Percentiles rank a stretch among this genome's conserved stretches.
phyloP scores from a whole-genome alignment of 192 early-diverging fungal genomes.

The Diversispora eburnea region DNA sequence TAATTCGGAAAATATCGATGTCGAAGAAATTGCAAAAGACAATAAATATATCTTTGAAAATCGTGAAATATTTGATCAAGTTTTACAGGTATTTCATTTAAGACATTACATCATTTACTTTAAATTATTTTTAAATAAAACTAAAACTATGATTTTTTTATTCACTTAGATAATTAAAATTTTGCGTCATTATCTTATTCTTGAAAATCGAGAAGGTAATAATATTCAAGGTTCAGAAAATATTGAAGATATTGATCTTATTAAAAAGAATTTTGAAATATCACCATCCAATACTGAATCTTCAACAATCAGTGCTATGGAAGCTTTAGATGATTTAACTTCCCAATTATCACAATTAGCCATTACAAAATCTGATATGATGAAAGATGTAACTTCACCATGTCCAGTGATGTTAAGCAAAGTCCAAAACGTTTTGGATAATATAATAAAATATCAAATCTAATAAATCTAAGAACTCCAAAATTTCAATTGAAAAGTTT shows the following conservation, averaged over 20 bases:
- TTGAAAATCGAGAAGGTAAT: constrained; percentile 6
- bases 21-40: not conserved
- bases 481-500: too few relatives aligned
- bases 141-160: not conserved
- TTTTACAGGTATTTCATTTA: constrained; percentile 14
- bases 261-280: not conserved
- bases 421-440: constrained; percentile 17
- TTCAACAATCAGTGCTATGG: not conserved
- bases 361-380: not conserved
- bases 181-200: constrained; percentile 8
- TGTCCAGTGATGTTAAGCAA: not conserved
- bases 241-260: not conserved
- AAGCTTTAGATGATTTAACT: constrained; percentile 11
- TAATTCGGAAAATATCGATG: not conserved
- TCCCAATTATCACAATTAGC: constrained; percentile 20
- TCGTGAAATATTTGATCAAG: constrained; percentile 16
- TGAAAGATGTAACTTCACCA: not conserved
- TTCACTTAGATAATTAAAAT: constrained; percentile 23
- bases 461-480: not conserved
- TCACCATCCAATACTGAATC: not conserved
- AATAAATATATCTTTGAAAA: not conserved
- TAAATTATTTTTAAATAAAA: not conserved
- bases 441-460: constrained; percentile 1
- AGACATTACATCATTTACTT: not conserved
- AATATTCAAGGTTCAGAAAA: not conserved